These are phyloP conservation scores for Ploettnerulaceae sp. DNA, from an alignment of 2,329 filamentous ascomycete genomes.

Conservation along the genomic window DNA sequence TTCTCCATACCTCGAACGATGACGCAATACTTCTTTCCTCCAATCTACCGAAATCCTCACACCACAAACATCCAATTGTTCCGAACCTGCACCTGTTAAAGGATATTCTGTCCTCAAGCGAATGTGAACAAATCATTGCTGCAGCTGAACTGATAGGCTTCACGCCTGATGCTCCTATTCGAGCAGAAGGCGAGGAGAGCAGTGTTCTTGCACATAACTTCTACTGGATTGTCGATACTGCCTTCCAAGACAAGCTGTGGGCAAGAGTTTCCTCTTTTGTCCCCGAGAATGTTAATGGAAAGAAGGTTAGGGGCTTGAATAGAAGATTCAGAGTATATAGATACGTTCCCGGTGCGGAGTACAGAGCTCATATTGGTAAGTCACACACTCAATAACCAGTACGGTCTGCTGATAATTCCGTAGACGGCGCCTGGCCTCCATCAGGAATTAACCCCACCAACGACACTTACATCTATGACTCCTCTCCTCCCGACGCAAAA, in stretches of 20 bases:
- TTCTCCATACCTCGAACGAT: conserved; percentile 57
- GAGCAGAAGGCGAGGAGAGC: conserved; percentile 55
- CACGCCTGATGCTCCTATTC: conserved; percentile 61
- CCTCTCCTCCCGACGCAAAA: conserved; percentile 52
- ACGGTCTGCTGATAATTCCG: not conserved
- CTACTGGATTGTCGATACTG: conserved; percentile 63
- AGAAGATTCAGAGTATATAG: conserved; percentile 66
- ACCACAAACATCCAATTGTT: conserved; percentile 54
- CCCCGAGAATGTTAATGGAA: conserved; percentile 50
- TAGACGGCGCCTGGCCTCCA: conserved; percentile 66
- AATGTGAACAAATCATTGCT: conserved; percentile 63
- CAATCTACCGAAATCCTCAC: conserved; percentile 45
- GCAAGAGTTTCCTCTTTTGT: conserved; percentile 54
- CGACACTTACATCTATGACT: conserved; percentile 57
- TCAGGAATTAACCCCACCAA: conserved; percentile 52
- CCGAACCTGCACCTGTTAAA: conserved; percentile 56
- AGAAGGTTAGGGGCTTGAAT: conserved; percentile 58
- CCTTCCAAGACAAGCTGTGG: conserved; percentile 62
- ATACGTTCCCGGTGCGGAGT: conserved; percentile 69
- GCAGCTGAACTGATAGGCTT: conserved; percentile 62
- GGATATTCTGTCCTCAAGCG: conserved; percentile 54
- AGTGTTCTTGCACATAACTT: conserved; percentile 69
- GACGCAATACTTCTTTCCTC: conserved; percentile 50
- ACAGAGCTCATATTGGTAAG: conserved; percentile 58
- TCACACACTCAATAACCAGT: not conserved